phyloP scores from a whole-genome alignment of 257 asterid genomes.

The Scutellaria baicalensis region DNA sequence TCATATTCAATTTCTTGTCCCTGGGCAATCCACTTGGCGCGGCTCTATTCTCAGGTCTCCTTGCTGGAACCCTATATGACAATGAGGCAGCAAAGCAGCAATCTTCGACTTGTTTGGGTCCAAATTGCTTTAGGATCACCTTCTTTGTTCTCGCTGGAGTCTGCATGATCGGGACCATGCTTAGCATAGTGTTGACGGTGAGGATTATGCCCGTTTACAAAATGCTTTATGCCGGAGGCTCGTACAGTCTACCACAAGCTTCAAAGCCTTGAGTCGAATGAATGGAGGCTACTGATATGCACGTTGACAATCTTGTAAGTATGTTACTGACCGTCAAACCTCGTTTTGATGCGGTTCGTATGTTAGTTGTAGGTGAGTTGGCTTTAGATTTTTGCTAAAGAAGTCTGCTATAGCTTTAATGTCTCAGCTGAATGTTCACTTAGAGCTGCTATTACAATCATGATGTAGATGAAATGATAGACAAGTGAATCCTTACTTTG shows the following conservation, averaged over 20 bases:
- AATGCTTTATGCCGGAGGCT: constrained; percentile 69
- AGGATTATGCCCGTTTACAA: constrained; percentile 61
- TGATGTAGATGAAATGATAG: too few species aligned
- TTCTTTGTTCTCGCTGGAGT: constrained; percentile 58
- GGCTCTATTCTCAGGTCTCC: constrained; percentile 56
- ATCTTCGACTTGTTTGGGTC: constrained; percentile 48
- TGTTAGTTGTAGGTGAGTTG: neutral
- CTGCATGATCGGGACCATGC: constrained; percentile 37
- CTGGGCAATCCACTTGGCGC: constrained; percentile 75
- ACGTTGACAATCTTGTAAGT: constrained; percentile 4
- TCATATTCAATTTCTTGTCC: constrained; percentile 50
- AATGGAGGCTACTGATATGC: neutral
- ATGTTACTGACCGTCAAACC: neutral
- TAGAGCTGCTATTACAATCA: neutral
- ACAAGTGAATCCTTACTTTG: too few species aligned
- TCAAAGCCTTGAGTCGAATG: constrained; percentile 23
- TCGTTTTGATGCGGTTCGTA: neutral
- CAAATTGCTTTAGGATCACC: constrained; percentile 51
- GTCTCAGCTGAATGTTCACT: neutral
- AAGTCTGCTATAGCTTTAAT: neutral
- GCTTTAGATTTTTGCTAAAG: neutral
- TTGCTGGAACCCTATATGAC: constrained; percentile 64
- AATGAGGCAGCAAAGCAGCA: constrained; percentile 55
- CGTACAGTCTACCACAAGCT: constrained; percentile 44
- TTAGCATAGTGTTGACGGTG: constrained; percentile 43